A percentile compares a stretch with the other conserved stretches of the same genome.
Evolutionary conservation across 139 green algal genomes (phyloP).

Genomic region (Coelastrella sp.): DNA sequence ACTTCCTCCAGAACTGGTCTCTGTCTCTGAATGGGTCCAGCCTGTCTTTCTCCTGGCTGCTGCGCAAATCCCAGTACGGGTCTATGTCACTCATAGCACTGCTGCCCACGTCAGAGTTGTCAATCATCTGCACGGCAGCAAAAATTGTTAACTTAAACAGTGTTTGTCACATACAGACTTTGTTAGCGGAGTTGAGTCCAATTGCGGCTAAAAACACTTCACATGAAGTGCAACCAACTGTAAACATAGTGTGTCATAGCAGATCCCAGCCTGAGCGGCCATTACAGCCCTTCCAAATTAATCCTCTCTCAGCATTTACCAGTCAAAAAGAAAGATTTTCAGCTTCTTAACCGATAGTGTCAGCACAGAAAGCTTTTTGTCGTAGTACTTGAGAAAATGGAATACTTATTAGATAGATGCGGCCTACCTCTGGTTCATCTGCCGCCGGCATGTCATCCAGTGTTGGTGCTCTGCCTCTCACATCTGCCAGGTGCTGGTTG

Average conservation of each 20-base stretch:
- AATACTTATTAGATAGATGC: too few species aligned
- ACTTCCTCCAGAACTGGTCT: slow-evolving; percentile 42
- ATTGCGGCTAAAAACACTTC: too few species aligned
- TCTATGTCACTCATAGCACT: slow-evolving; percentile 34
- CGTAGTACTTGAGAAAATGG: too few species aligned
- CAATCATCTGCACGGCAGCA: slow-evolving; percentile 35
- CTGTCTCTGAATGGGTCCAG: slow-evolving; percentile 44
- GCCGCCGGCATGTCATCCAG: slow-evolving; percentile 34
- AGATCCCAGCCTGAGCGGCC: too few species aligned
- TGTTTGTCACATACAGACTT: neutral
- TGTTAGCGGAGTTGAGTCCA: too few species aligned
- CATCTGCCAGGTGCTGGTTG: slow-evolving; percentile 72
- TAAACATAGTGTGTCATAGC: too few species aligned
- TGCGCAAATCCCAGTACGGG: slow-evolving; percentile 34
- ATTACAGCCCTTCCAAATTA: too few species aligned
- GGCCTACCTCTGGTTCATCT: slow-evolving; percentile 41
- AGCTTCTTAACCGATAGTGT: too few species aligned
- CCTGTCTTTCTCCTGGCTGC: slow-evolving; percentile 26
- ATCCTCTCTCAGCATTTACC: too few species aligned
- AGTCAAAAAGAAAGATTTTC: too few species aligned
- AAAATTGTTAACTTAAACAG: neutral
- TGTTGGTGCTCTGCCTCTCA: neutral
- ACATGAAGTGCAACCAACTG: too few species aligned
- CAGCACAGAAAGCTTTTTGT: too few species aligned
- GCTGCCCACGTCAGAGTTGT: slow-evolving; percentile 13